Percentiles rank a stretch among this genome's conserved stretches.
Evolutionary conservation across 495 filamentous ascomycete genomes (phyloP).

Genomic region (Pseudevernia furfuracea): DNA sequence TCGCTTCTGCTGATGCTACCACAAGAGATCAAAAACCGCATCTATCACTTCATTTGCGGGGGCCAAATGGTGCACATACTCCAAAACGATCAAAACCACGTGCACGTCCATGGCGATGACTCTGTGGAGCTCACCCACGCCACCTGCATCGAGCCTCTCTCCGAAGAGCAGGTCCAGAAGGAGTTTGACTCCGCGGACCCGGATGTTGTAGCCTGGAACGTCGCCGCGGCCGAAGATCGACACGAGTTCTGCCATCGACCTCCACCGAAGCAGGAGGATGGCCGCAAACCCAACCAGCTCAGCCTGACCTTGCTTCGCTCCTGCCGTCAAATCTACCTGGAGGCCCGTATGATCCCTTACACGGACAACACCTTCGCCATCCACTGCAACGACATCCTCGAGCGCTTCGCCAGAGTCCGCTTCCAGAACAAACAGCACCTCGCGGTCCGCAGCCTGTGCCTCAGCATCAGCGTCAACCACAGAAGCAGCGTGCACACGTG

Average conservation of each 20-base stretch:
- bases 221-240: not conserved
- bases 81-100: not conserved
- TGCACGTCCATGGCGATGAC: not conserved
- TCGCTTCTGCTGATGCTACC: slow-evolving; percentile 1
- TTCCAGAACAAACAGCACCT: not conserved
- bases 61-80: slow-evolving; percentile 4
- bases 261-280: not conserved
- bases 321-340: slow-evolving; percentile 5
- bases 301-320: slow-evolving; percentile 2
- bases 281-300: not conserved
- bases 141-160: not conserved
- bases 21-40: slow-evolving; percentile 4
- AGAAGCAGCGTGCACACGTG: not conserved
- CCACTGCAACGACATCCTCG: not conserved
- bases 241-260: not conserved
- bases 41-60: not conserved
- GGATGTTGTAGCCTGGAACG: not conserved
- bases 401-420: not conserved
- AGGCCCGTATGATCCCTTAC: not conserved
- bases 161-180: not conserved
- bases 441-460: not conserved
- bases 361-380: slow-evolving; percentile 5
- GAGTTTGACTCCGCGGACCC: not conserved
- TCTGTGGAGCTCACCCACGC: not conserved
- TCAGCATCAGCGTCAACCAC: not conserved